Percentiles rank a stretch among this genome's conserved stretches.
phyloP scores from a whole-genome alignment of 2,329 filamentous ascomycete species.

The Aureobasidium sp. region DNA sequence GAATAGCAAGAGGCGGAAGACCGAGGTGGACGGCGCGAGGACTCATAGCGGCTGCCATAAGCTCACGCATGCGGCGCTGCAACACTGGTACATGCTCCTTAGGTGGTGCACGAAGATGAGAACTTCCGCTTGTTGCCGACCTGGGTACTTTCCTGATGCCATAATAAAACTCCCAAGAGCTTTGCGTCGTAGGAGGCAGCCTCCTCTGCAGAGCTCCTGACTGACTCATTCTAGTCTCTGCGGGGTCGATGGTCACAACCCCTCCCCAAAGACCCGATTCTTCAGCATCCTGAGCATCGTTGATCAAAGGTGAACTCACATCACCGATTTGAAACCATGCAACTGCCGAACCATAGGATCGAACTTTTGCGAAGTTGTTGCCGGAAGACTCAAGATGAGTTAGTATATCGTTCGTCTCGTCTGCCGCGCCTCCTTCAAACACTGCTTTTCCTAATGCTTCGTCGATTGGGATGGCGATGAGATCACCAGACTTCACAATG shows the following conservation, averaged over 20 bases:
- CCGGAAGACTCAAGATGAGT: constrained; percentile 3
- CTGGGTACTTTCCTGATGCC: constrained; percentile 58
- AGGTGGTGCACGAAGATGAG: constrained; percentile 31
- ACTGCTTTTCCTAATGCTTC: constrained; percentile 74
- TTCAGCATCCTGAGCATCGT: constrained; percentile 49
- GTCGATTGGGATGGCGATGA: constrained; percentile 85
- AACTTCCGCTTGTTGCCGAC: constrained; percentile 51
- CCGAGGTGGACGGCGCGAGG: constrained; percentile 77
- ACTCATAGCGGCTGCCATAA: constrained; percentile 84
- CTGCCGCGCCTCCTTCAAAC: constrained; percentile 62
- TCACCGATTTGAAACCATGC: constrained; percentile 92
- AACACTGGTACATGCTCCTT: constrained; percentile 39
- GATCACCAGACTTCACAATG: constrained; percentile 76
- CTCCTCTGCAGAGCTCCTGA: constrained; percentile 80
- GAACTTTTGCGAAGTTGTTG: constrained; percentile 33
- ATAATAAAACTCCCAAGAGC: constrained; percentile 84
- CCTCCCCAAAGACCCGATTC: constrained; percentile 73
- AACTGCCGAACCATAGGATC: constrained; percentile 40
- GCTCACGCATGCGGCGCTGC: constrained; percentile 64
- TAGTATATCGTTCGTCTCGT: constrained; percentile 55
- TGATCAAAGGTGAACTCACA: constrained; percentile 45
- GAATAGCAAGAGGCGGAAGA: constrained; percentile 79
- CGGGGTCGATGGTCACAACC: constrained; percentile 76
- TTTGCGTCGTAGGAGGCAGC: constrained; percentile 68
- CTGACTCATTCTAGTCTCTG: constrained; percentile 82